Conservation (phyloP, 2,329 filamentous ascomycete genomes). For the Verticillium nonalfalfae region DNA sequence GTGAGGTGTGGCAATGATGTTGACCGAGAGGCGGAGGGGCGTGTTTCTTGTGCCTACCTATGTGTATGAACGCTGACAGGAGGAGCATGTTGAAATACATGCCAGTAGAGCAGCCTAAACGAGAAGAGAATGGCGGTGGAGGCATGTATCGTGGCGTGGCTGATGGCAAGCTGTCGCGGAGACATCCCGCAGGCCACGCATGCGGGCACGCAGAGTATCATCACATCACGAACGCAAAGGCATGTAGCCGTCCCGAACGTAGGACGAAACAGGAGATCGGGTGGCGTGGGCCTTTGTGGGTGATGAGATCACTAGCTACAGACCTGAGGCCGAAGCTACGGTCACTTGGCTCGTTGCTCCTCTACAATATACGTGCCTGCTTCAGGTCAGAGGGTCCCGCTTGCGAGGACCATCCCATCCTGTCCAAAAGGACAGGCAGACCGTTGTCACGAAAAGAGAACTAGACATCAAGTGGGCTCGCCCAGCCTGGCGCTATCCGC, state of each 20-base stretch:
- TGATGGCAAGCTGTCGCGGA: background rate
- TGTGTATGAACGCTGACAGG: background rate
- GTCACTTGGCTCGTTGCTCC: background rate
- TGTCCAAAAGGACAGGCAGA: background rate
- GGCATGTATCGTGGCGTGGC: background rate
- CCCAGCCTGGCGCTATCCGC: background rate
- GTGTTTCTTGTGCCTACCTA: background rate
- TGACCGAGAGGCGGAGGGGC: background rate
- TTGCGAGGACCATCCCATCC: background rate
- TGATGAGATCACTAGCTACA: background rate
- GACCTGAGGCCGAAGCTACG: background rate
- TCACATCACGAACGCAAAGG: background rate
- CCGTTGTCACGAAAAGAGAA: background rate
- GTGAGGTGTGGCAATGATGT: background rate
- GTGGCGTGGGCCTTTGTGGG: background rate
- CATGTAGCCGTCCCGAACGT: background rate
- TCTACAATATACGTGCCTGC: background rate
- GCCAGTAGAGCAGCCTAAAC: background rate
- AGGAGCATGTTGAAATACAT: background rate
- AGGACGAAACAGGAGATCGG: slow-evolving; percentile 1
- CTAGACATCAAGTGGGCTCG: background rate
- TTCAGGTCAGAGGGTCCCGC: background rate
- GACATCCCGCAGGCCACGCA: background rate
- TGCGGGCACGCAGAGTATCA: background rate
- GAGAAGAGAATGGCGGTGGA: background rate